Base-by-base conservation (phyloP, 176 grass and related monocot genomes). In the Carex cristatella region DNA sequence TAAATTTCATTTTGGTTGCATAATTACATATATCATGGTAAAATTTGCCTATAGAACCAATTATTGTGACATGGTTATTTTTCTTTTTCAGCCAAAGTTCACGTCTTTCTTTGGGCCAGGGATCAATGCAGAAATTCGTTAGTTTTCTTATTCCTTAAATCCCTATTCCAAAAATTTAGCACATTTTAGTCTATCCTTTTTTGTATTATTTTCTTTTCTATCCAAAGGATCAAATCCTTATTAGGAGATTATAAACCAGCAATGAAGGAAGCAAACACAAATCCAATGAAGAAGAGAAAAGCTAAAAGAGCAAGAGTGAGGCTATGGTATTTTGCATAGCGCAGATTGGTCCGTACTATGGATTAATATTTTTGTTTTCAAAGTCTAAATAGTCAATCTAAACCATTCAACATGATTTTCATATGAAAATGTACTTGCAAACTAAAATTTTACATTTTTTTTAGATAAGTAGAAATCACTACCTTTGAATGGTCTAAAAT, bases 71-170 rank as follows among this genome's bases (percentile, higher is more conserved):
- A 2, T 48, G 33, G 10, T 83, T 83, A 9, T 16, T 28, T 64
- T 82, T 54, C n/a, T 56, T 18, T 61, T 90, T 84, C 71, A 90
- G 89, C 84, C 85, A 32, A 90, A 90, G 60, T 90, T 90, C 40
- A 59, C 81, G 37, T 90, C 89, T 3, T 90, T 90, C 63, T 90
- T 90, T 81, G 89, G 89, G 32, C 89, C 89, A 10, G 89, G 89
- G 38, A 87, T 90, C 19, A 33, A 44, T 74, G 73, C 89, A 81
- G 89, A 90, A 85, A 87, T 90, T n/a, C 73, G 89, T 90, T 40
- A 84, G 82, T 40, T 84, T 59, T 87, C 18, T 38, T 19, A 51
- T 44, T 23, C 12, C 79, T 40, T 53, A 11, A 10, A 42, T 74
- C 81, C 49, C n/a, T 53, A 11, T 44, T 74, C 81, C 49, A 14